Conservation (phyloP, 1,284 basidiomycete genomes). For the Ganoderma multipileum region DNA sequence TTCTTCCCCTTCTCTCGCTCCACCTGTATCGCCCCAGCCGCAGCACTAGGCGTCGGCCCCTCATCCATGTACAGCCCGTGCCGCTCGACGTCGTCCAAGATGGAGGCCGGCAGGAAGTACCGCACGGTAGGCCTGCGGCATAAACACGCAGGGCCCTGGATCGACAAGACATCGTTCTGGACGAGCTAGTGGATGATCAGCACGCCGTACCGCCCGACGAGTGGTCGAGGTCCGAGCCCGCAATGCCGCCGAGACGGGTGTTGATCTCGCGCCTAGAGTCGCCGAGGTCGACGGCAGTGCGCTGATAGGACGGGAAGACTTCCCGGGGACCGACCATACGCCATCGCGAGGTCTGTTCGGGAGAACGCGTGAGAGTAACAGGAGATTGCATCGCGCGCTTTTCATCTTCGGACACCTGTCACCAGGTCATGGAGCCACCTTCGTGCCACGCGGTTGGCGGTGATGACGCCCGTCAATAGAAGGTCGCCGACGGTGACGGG, state of each 20-base stretch:
- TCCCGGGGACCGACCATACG: constrained; percentile 98
- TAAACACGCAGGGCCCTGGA: constrained; percentile 92
- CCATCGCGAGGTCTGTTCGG: constrained; percentile 81
- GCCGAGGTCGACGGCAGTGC: constrained; percentile 94
- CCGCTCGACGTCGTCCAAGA: constrained; percentile 94
- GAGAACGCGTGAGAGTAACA: too few species aligned
- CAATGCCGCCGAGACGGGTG: constrained; percentile 74
- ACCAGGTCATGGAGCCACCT: constrained; percentile 8
- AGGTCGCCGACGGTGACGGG: constrained; percentile 90
- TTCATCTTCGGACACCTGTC: constrained; percentile 7
- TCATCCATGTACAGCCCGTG: constrained; percentile 79
- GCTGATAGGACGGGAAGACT: constrained; percentile 92
- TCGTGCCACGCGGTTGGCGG: constrained; percentile 76
- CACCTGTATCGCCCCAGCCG: constrained; percentile 32
- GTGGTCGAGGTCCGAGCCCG: constrained; percentile 85
- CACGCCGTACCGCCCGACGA: constrained; percentile 92
- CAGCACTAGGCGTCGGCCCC: constrained; percentile 38
- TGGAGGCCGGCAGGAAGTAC: constrained; percentile 90
- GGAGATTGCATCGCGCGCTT: constrained; percentile 61
- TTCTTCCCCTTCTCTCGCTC: constrained; percentile 51
- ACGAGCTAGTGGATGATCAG: constrained; percentile 69
- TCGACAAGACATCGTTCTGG: constrained; percentile 95
- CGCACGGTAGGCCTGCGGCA: constrained; percentile 92
- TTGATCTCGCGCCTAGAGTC: constrained; percentile 97
- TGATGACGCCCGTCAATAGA: constrained; percentile 88